Evolutionary conservation across 2,329 filamentous ascomycete species (phyloP).

Genomic region (Trichophyton benhamiae): DNA sequence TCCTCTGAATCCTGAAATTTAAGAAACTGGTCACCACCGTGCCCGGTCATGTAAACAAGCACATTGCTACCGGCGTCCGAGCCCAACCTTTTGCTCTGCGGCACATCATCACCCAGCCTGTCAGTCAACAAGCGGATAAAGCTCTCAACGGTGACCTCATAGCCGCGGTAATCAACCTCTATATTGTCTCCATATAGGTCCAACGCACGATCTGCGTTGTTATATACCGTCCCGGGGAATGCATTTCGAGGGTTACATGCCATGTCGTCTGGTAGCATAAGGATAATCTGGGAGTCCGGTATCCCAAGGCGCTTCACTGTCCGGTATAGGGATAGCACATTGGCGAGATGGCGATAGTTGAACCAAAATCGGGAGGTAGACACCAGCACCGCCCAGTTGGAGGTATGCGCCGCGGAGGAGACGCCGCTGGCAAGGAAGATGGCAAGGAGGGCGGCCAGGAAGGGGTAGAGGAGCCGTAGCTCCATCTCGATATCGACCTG

Average conservation of each 20-base stretch:
- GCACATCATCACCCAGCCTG: slow-evolving; percentile 86
- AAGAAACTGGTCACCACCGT: slow-evolving; percentile 92
- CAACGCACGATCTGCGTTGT: slow-evolving; percentile 88
- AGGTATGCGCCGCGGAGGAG: slow-evolving; percentile 54
- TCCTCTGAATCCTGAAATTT: slow-evolving; percentile 99
- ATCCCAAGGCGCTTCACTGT: slow-evolving; percentile 97
- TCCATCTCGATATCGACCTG: neutral
- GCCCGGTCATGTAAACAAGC: slow-evolving; percentile 97
- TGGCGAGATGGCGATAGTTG: slow-evolving; percentile 97
- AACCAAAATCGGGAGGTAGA: slow-evolving; percentile 99
- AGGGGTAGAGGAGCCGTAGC: neutral
- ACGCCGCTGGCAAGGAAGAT: slow-evolving; percentile 7
- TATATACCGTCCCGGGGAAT: slow-evolving; percentile 95
- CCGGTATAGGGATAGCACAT: slow-evolving; percentile 92
- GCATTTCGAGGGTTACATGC: slow-evolving; percentile 97
- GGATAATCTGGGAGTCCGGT: slow-evolving; percentile 95
- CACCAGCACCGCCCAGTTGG: slow-evolving; percentile 98
- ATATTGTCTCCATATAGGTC: slow-evolving; percentile 98
- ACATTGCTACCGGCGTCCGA: slow-evolving; percentile 96
- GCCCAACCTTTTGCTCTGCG: slow-evolving; percentile 80
- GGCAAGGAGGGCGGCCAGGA: slow-evolving; percentile 12
- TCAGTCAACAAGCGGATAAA: slow-evolving; percentile 94
- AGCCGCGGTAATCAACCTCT: slow-evolving; percentile 94
- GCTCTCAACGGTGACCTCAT: slow-evolving; percentile 97
- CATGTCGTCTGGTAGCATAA: slow-evolving; percentile 99